Conservation (phyloP, 1,284 basidiomycete species). For the Tilletia horrida region DNA sequence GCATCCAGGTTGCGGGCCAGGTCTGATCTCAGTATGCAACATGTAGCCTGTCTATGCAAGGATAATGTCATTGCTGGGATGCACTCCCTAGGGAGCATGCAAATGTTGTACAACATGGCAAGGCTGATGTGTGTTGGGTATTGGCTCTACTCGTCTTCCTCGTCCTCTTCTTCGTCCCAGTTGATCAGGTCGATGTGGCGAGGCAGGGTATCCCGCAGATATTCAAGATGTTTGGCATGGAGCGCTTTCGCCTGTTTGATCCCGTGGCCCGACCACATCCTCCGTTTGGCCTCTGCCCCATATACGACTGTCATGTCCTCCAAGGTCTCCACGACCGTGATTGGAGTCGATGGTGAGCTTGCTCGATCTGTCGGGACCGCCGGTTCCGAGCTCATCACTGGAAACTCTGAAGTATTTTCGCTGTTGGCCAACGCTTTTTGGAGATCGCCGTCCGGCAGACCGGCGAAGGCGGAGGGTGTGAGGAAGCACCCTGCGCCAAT, state of each 20-base stretch:
- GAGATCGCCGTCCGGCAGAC: background rate
- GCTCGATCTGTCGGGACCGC: background rate
- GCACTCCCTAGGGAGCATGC: too few species aligned
- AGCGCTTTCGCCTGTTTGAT: slow-evolving; percentile 77
- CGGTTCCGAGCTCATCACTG: background rate
- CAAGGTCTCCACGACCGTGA: slow-evolving; percentile 60
- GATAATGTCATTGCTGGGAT: too few species aligned
- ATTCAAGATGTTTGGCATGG: slow-evolving; percentile 81
- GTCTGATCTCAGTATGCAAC: background rate
- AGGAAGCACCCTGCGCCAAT: slow-evolving; percentile 69
- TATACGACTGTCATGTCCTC: slow-evolving; percentile 83
- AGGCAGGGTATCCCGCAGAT: slow-evolving; percentile 66
- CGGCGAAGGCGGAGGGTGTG: slow-evolving; percentile 48
- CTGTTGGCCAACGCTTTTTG: too few species aligned
- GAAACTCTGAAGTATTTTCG: background rate
- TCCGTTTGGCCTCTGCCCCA: slow-evolving; percentile 68
- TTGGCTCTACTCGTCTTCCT: background rate
- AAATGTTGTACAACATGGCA: too few species aligned
- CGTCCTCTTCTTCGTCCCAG: slow-evolving; percentile 13
- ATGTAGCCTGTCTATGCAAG: too few species aligned
- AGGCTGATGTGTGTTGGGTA: background rate
- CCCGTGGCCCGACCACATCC: slow-evolving; percentile 80
- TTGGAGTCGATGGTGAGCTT: background rate
- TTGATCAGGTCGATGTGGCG: slow-evolving; percentile 8
- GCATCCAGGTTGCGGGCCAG: slow-evolving; percentile 18